Evolutionary conservation across 108 stramenopile genomes (phyloP).

Genomic region (Pseudonitzschia multiseries): DNA sequence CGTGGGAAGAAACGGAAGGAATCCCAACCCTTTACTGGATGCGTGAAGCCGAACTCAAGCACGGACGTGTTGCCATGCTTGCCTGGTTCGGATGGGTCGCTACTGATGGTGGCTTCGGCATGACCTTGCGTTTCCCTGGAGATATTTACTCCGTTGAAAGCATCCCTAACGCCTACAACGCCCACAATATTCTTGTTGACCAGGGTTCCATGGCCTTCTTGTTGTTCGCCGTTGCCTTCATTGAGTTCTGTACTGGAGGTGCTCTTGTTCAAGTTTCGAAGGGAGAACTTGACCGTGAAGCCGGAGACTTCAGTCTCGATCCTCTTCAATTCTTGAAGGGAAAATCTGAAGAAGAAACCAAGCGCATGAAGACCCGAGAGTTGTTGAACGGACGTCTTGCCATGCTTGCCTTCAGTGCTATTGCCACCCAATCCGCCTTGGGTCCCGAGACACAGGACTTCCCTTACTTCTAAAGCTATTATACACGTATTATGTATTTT

Average conservation of each 20-base stretch:
- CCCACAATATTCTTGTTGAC: constrained; percentile 76
- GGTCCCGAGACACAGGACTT: constrained; percentile 68
- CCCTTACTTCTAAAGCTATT: constrained; percentile 59
- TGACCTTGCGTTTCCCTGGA: constrained; percentile 82
- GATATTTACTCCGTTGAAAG: constrained; percentile 63
- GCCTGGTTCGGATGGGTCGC: constrained; percentile 90
- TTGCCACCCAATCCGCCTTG: constrained; percentile 90
- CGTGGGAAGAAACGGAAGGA: constrained; percentile 81
- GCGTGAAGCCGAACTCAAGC: constrained; percentile 90
- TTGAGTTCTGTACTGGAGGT: constrained; percentile 79
- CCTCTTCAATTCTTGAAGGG: constrained; percentile 82
- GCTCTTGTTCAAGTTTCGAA: constrained; percentile 87
- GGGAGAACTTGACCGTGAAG: constrained; percentile 88
- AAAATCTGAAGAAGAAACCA: constrained; percentile 69
- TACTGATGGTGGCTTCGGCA: constrained; percentile 76
- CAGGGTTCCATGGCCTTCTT: constrained; percentile 85
- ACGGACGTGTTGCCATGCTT: constrained; percentile 85
- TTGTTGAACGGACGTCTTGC: constrained; percentile 93
- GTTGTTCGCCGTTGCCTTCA: constrained; percentile 63
- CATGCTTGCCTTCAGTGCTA: constrained; percentile 94
- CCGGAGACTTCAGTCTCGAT: constrained; percentile 89
- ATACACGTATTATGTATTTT: neutral
- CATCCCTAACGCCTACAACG: constrained; percentile 82
- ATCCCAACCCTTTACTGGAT: constrained; percentile 89
- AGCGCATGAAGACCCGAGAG: constrained; percentile 85